Conservation (phyloP, 345 rosid genomes). For the Eucalyptus fibrosa region DNA sequence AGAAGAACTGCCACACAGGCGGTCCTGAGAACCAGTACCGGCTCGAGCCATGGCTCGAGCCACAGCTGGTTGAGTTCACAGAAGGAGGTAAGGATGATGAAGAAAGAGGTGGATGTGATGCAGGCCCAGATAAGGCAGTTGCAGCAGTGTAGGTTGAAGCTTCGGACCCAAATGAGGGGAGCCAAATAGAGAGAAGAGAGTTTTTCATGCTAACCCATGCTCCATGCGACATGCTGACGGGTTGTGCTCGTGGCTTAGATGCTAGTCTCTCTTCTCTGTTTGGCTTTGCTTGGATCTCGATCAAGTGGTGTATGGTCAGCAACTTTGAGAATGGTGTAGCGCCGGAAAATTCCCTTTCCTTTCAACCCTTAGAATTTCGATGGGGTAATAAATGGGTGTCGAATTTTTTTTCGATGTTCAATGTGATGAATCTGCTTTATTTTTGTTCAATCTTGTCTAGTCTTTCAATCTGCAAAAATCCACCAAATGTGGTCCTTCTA, state of each 20-base stretch:
- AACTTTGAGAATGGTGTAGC: fast-evolving
- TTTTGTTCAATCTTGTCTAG: not conserved
- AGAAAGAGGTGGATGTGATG: constrained; percentile 35
- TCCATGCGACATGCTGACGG: fast-evolving
- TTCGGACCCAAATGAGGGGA: constrained; percentile 20
- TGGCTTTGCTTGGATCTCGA: not conserved
- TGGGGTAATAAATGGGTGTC: not conserved
- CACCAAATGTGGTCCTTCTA: fast-evolving
- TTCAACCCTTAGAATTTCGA: not conserved
- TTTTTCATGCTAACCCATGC: not conserved
- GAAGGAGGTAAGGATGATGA: constrained; percentile 32
- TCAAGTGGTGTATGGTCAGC: fast-evolving
- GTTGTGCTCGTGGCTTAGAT: not conserved
- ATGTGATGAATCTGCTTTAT: fast-evolving
- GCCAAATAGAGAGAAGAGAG: not conserved
- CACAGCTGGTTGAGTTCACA: not conserved
- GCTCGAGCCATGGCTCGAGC: constrained; percentile 7
- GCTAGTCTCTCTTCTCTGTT: not conserved
- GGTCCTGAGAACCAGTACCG: not conserved
- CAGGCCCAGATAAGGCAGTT: constrained; percentile 32
- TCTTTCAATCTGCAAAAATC: not conserved
- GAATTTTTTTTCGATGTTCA: fast-evolving
- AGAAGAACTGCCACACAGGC: constrained; percentile 16
- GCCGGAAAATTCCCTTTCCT: not conserved
- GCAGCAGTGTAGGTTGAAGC: constrained; percentile 32